Evolutionary conservation across 352 stramenopile genomes (phyloP).

Genomic region (Globisporangium cederbergense): DNA sequence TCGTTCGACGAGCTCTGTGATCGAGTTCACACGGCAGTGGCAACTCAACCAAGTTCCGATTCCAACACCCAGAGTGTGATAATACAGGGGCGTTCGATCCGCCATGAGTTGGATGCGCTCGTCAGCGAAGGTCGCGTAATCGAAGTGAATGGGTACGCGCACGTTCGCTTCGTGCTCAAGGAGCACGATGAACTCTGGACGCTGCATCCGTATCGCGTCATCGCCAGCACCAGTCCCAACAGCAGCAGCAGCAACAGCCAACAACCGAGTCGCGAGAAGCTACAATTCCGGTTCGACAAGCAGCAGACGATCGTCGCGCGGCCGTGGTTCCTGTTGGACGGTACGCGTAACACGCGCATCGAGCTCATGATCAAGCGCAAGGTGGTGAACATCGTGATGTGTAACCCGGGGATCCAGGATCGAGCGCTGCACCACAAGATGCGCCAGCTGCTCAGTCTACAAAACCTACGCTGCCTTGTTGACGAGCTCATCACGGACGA

Average conservation of each 20-base stretch:
- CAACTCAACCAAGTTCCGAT: neutral
- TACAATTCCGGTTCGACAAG: slow-evolving; percentile 75
- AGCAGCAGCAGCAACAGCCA: slow-evolving; percentile 12
- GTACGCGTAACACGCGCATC: slow-evolving; percentile 50
- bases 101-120: slow-evolving; percentile 33
- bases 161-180: slow-evolving; percentile 47
- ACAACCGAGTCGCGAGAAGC: slow-evolving; percentile 39
- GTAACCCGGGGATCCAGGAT: slow-evolving; percentile 64
- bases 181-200: slow-evolving; percentile 53
- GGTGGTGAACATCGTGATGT: slow-evolving; percentile 81
- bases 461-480: slow-evolving; percentile 63
- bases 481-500: slow-evolving; percentile 63
- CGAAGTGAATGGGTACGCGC: slow-evolving; percentile 63
- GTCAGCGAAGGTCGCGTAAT: slow-evolving; percentile 38
- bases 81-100: slow-evolving; percentile 15
- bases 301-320: slow-evolving; percentile 45
- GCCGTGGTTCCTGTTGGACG: slow-evolving; percentile 77
- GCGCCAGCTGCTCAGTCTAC: slow-evolving; percentile 64
- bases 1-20: slow-evolving; percentile 15
- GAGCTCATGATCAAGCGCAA: slow-evolving; percentile 67
- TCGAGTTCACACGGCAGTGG: neutral
- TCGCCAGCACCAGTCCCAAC: slow-evolving; percentile 20
- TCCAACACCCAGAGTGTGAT: neutral
- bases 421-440: slow-evolving; percentile 58
- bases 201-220: slow-evolving; percentile 45